Evolutionary conservation across 805 yeast genomes (phyloP), one percentile per base, ranked within the genome.

Genomic region (Cyberlindnera suaveolens): DNA sequence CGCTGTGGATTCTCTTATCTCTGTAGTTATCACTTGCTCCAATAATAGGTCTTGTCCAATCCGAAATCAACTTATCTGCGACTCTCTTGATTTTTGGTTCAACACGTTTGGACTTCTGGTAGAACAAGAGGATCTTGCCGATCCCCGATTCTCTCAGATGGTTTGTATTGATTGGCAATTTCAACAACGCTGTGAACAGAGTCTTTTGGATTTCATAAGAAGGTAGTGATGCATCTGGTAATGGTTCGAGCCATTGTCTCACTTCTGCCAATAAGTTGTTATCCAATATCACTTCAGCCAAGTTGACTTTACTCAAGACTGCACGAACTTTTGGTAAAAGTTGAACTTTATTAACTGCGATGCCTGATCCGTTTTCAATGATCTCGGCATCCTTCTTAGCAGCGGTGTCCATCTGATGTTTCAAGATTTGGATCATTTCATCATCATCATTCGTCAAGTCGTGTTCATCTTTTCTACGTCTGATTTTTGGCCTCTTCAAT

Each of bases 31-130:
- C 98, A 4, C 95, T 83, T 47, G 96, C 83, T 53, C 96, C 96
- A 74, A 93, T 86, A 49, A 93, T 88, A 36, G 99, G 99, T 66
- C 99, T 78, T 8, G 97, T 91, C 99, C 99, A 93, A 62, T 89
- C 95, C 20, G 96, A 96, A 52, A 93, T 84, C 47, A 93, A 70
- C 60, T 80, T 80, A 59, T 93, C 98, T 6, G 96, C 98, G 33
- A 82, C 73, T 61, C 95, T 81, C 62, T 91, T 89, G 60, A 93
- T 75, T 36, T 76, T 71, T 30, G 88, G 84, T 64, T 95, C 97
- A 14, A 95, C 95, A 57, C 91, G 78, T 59, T 84, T 85, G 29
- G 93, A 81, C 58, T 89, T 78, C 59, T 91, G 96, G 66, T 93
- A 93, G 59, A 90, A 93, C n/a, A 91, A 73, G 53, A 93, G 77